These are phyloP conservation scores for Magnaporthales sp. DNA, from an alignment of 2,329 filamentous ascomycete species.

Conservation along the genomic window DNA sequence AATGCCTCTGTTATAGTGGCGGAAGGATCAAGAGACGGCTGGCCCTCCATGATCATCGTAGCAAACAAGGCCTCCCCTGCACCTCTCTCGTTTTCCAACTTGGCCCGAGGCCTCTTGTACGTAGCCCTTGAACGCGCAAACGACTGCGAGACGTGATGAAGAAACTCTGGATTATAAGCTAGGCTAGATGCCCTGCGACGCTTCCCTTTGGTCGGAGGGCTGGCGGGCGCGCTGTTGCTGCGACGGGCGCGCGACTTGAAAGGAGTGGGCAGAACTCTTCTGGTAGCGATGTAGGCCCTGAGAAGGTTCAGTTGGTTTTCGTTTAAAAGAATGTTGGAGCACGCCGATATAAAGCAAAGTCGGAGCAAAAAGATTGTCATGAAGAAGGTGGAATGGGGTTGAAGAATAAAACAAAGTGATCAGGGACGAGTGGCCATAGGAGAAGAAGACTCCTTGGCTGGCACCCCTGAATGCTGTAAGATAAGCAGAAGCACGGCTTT, in stretches of 20 bases:
- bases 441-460: conserved; percentile 4
- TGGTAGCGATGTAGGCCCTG: conserved; percentile 34
- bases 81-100: background rate
- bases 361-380: conserved; percentile 39
- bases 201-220: conserved; percentile 13
- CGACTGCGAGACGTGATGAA: conserved; percentile 14
- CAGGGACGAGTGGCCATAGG: conserved; percentile 5
- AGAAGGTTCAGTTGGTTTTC: conserved; percentile 31
- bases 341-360: conserved; percentile 37
- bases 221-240: conserved; percentile 23
- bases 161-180: conserved; percentile 11
- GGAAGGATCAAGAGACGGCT: background rate
- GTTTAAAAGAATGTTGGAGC: conserved; percentile 34
- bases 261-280: conserved; percentile 27
- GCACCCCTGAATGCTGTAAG: background rate
- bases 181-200: conserved; percentile 15
- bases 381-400: conserved; percentile 17
- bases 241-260: conserved; percentile 23
- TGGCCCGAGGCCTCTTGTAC: conserved; percentile 1
- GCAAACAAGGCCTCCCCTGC: background rate
- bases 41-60: background rate
- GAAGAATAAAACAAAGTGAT: background rate
- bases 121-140: conserved; percentile 7
- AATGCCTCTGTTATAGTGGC: background rate
- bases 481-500: conserved; percentile 2